Conservation (phyloP, 2,329 filamentous ascomycete genomes). For the Moelleriella libera region DNA sequence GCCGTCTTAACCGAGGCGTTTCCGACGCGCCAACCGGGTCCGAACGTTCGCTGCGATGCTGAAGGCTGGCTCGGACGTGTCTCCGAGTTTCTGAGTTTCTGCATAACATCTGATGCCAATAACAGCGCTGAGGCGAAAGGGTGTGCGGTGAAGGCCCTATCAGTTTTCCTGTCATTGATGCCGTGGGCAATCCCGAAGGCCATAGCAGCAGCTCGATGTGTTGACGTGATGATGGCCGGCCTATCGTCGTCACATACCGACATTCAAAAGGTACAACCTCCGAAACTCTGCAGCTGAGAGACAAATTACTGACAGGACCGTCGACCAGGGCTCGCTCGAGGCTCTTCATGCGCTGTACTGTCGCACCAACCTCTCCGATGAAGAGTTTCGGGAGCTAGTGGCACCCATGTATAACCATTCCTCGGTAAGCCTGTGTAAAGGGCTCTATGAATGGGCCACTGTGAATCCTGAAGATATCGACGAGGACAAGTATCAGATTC, state of each 20-base stretch:
- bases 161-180: constrained; percentile 65
- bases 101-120: constrained; percentile 50
- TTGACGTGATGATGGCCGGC: constrained; percentile 56
- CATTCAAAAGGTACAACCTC: constrained; percentile 49
- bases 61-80: constrained; percentile 82
- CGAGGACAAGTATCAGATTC: constrained; percentile 80
- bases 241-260: constrained; percentile 56
- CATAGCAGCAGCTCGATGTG: constrained; percentile 55
- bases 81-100: constrained; percentile 59
- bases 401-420: constrained; percentile 65
- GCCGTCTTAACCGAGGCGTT: constrained; percentile 62
- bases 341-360: constrained; percentile 72
- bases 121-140: constrained; percentile 52
- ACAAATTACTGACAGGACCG: constrained; percentile 7
- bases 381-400: constrained; percentile 66
- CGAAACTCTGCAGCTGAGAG: not conserved
- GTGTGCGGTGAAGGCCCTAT: constrained; percentile 64
- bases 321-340: constrained; percentile 56
- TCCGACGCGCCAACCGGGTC: constrained; percentile 53
- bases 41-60: constrained; percentile 58
- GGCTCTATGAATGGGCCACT: constrained; percentile 66
- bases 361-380: constrained; percentile 57
- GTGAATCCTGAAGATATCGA: constrained; percentile 74
- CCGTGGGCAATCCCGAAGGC: constrained; percentile 81
- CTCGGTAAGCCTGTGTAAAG: constrained; percentile 56